Evolutionary conservation across 148 eudicot species (phyloP).

Genomic region (Rhododendron kiyosumense): DNA sequence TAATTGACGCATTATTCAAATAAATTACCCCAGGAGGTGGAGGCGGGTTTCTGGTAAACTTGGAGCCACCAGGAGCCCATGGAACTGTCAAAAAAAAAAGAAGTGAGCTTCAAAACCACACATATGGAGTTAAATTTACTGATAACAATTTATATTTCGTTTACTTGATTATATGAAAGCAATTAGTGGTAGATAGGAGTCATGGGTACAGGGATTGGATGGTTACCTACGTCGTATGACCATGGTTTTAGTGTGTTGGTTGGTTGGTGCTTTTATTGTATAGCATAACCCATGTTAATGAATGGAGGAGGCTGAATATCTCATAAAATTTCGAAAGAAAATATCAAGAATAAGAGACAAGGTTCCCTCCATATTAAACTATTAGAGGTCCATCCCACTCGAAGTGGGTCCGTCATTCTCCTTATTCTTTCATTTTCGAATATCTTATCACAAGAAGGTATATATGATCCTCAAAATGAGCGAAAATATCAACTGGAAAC

Average conservation of each 20-base stretch:
- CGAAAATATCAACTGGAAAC: neutral
- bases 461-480: neutral
- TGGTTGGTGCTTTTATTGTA: neutral
- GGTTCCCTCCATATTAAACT: neutral
- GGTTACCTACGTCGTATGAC: neutral
- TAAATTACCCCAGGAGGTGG: conserved; percentile 79
- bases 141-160: neutral
- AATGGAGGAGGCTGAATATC: neutral
- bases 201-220: neutral
- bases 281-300: neutral
- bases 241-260: neutral
- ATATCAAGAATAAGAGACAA: neutral
- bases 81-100: conserved; percentile 55
- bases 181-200: neutral
- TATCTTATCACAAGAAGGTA: neutral
- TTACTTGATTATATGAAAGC: neutral
- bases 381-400: neutral
- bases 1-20: neutral
- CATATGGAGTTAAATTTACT: neutral
- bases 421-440: neutral
- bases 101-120: conserved; percentile 1
- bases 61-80: conserved; percentile 97
- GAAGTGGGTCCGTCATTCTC: neutral
- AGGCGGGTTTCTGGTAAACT: conserved; percentile 72
- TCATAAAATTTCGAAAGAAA: neutral